Conservation (phyloP, 192 early-diverging fungal species). For the Rhizophagus sp. region DNA sequence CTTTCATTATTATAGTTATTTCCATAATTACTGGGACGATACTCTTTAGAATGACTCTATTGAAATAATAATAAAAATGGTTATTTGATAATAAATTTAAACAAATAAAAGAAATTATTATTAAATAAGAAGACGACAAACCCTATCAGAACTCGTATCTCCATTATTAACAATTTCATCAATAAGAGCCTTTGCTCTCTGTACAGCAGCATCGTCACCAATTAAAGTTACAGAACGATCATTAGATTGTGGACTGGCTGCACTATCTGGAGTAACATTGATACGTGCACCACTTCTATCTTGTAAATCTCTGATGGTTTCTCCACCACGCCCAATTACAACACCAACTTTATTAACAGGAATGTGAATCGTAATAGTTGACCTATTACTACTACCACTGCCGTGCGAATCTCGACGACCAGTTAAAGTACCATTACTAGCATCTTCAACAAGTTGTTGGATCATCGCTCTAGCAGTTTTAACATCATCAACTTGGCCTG, state of each 20-base stretch:
- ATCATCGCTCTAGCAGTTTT: constrained; percentile 55
- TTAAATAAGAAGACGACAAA: background rate
- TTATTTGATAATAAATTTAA: no score
- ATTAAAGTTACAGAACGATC: constrained; percentile 66
- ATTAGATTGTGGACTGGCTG: constrained; percentile 39
- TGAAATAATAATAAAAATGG: background rate
- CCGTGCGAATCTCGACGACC: constrained; percentile 28
- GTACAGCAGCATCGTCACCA: constrained; percentile 67
- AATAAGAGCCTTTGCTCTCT: constrained; percentile 71
- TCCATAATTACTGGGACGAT: constrained; percentile 20
- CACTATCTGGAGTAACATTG: constrained; percentile 62
- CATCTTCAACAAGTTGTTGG: constrained; percentile 44
- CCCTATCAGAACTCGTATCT: constrained; percentile 27
- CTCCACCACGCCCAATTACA: constrained; percentile 79
- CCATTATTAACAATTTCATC: constrained; percentile 66
- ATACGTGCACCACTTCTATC: constrained; percentile 68
- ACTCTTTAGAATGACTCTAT: constrained; percentile 17
- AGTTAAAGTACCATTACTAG: constrained; percentile 23
- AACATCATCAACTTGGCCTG: constrained; percentile 49
- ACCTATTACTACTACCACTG: constrained; percentile 37
- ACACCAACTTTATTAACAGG: constrained; percentile 75
- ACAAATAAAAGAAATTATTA: background rate
- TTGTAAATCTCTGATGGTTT: constrained; percentile 76
- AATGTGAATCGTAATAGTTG: constrained; percentile 56
- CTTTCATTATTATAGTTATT: constrained; percentile 10